Conservation (phyloP, 2,329 filamentous ascomycete genomes). For the Fusarium pininemorale region DNA sequence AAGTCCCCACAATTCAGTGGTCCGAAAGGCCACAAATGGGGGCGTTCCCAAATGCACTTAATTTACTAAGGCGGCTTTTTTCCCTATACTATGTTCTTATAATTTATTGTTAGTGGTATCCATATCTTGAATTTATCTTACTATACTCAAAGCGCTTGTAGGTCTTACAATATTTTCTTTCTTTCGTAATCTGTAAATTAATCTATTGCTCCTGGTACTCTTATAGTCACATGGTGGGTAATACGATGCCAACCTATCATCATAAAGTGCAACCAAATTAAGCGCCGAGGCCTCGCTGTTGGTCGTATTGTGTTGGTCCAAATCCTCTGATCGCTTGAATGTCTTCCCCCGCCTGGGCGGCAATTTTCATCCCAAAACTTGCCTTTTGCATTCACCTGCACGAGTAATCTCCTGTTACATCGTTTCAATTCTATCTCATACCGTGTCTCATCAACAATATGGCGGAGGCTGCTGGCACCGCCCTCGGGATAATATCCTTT, state of each 20-base stretch:
- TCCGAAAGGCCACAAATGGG: too few relatives aligned
- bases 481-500: neutral
- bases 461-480: neutral
- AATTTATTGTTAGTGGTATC: neutral
- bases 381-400: neutral
- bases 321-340: neutral
- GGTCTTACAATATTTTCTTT: neutral
- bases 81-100: neutral
- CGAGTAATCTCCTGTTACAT: neutral
- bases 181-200: too few relatives aligned
- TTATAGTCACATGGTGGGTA: neutral
- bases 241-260: neutral
- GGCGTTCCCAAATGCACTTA: too few relatives aligned
- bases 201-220: neutral
- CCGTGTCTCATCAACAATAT: neutral
- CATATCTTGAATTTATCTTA: neutral
- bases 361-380: neutral
- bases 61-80: too few relatives aligned
- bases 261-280: neutral
- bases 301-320: neutral
- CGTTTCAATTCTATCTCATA: neutral
- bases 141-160: accelerated
- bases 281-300: neutral
- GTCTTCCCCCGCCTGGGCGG: neutral
- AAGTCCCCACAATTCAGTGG: neutral